Base-by-base conservation (phyloP, 768 basidiomycete genomes). In the Pisolithus marmoratus region DNA sequence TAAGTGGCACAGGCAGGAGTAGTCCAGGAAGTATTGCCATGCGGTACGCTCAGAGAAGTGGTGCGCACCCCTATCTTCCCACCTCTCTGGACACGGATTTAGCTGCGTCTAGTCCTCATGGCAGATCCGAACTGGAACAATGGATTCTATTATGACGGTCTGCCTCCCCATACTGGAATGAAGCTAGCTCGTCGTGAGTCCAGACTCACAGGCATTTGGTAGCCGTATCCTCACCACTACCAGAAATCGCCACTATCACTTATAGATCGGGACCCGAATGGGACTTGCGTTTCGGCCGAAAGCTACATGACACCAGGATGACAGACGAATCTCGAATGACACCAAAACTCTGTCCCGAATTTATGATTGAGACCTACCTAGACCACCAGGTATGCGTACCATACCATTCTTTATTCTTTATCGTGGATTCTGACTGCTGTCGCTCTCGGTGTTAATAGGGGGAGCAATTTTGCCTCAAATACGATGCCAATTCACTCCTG, bases 51-150 rank as follows among this genome's bases (percentile, higher is more conserved):
- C 96, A 99, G 67, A 72, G 96, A 65, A 96, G 94, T 70, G 95
- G 95, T 93, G 57, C 54, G 49, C 45, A 54, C 48, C 48, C 5
- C 43, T n/a, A 14, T 47, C 42, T n/a, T 34, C 23, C 22, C 31
- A 51, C 4, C 22, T 22, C 8, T 24, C 3, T 37, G 44, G 26
- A 7, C 31, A 43, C 42, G 24, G 38, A n/a, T 17, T 62, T 2
- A 58, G 36, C 41, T 49, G 27, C 26, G 5, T 46, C 22, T 38
- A 97, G 96, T 99, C 17, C 81, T 99, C 49, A 99, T 99, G 96
- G 90, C 95, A 2, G 96, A 99, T 70, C 95, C 95, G 0, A 97
- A 98, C 57, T 99, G 96, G 96, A 99, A 98, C 55, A 85, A 93
- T 34, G 96, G 96, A 4, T 98, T 95, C 69, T 99, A 99, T 67